Evolutionary conservation across 306 rosid species (phyloP).

Genomic region (Canavalia ensiformis): DNA sequence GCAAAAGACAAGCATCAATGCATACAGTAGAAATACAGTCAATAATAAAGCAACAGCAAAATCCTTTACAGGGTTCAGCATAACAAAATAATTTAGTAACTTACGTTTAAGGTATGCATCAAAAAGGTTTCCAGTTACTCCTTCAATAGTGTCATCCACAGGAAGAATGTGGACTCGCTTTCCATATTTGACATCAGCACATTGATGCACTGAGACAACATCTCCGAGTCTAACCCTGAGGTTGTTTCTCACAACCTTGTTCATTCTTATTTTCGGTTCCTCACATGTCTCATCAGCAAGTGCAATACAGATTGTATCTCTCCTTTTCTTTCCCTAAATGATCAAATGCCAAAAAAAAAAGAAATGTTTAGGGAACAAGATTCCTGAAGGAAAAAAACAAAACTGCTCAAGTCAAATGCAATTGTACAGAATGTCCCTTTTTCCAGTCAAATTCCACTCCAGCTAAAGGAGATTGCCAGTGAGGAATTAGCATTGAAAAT

Average conservation of each 20-base stretch:
- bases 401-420: not conserved
- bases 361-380: not conserved
- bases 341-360: slow-evolving; percentile 32
- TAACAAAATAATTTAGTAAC: slow-evolving; percentile 40
- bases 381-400: not conserved
- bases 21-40: not conserved
- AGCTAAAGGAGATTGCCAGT: not conserved
- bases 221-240: slow-evolving; percentile 98
- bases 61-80: not conserved
- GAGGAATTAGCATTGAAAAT: not conserved
- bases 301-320: slow-evolving; percentile 89
- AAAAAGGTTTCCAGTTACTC: slow-evolving; percentile 86
- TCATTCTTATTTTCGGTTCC: slow-evolving; percentile 92
- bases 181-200: slow-evolving; percentile 94
- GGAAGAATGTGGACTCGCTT: slow-evolving; percentile 95
- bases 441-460: not conserved
- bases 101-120: slow-evolving; percentile 94
- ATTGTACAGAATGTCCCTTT: not conserved
- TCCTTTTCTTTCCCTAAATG: slow-evolving; percentile 88
- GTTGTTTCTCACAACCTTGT: slow-evolving; percentile 91
- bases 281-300: slow-evolving; percentile 92
- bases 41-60: not conserved
- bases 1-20: not conserved
- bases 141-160: slow-evolving; percentile 92
- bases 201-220: slow-evolving; percentile 93